A percentile compares a stretch with the other conserved stretches of the same genome.
These are phyloP conservation scores for Colletotrichum sp. DNA, from an alignment of 2,329 filamentous ascomycete species.

Conservation along the genomic window DNA sequence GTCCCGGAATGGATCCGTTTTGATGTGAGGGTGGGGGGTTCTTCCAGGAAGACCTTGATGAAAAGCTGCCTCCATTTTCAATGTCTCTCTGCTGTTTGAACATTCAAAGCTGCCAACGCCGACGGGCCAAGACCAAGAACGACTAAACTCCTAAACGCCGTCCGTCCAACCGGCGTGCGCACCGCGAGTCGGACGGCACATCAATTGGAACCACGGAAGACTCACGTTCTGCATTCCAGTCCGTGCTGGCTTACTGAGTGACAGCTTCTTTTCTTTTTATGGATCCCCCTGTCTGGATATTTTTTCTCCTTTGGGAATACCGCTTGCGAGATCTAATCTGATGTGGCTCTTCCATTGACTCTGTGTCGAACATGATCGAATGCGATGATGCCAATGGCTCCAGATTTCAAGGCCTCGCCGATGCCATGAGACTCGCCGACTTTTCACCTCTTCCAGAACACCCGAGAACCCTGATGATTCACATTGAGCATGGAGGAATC, in stretches of 20 bases:
- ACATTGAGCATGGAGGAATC: neutral
- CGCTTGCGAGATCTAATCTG: neutral
- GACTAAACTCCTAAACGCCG: neutral
- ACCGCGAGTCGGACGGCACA: neutral
- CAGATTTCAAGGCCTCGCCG: neutral
- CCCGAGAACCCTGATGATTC: neutral
- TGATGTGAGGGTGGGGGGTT: neutral
- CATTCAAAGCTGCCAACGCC: neutral
- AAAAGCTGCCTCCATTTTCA: neutral
- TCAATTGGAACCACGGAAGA: neutral
- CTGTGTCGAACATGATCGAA: neutral
- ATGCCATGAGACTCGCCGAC: neutral
- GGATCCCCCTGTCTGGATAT: neutral
- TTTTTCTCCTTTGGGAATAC: neutral
- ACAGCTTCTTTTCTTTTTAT: neutral
- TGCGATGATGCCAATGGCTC: neutral
- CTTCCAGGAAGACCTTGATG: neutral
- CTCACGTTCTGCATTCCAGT: neutral
- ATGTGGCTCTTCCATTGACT: neutral
- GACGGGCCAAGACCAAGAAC: neutral
- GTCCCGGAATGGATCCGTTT: neutral
- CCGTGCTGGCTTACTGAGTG: neutral
- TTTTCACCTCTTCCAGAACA: neutral
- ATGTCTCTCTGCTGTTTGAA: neutral
- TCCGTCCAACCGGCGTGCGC: neutral